Percentiles rank a stretch among this genome's conserved stretches.
Conservation (phyloP, 2,329 filamentous ascomycete genomes). For the Chrysoporthe deuterocubensis region DNA sequence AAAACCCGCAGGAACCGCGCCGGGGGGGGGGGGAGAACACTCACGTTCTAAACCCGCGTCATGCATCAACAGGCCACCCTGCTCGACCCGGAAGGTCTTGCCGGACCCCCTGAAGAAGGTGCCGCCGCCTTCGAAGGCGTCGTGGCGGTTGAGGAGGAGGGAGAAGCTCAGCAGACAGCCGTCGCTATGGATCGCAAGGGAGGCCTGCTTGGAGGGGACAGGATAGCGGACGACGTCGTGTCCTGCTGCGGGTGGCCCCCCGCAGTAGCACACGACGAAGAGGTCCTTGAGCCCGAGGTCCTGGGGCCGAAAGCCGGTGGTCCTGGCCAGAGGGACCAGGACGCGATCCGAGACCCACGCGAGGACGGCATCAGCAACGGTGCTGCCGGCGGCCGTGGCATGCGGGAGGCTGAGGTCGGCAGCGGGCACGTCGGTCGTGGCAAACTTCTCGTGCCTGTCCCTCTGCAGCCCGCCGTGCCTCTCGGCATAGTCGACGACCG, state of each 20-base stretch:
- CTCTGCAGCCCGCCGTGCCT: constrained; percentile 24
- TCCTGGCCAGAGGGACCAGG: constrained; percentile 13
- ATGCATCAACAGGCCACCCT: constrained; percentile 26
- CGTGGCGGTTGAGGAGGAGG: constrained; percentile 24
- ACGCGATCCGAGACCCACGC: constrained; percentile 18
- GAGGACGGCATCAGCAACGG: constrained; percentile 12
- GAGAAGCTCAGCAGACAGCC: constrained; percentile 27
- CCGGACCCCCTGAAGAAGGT: constrained; percentile 26
- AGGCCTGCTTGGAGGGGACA: constrained; percentile 27
- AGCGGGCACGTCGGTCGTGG: constrained; percentile 28
- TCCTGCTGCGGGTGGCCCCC: not conserved
- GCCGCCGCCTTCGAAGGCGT: constrained; percentile 25
- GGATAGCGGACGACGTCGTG: not conserved
- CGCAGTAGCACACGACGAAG: constrained; percentile 26
- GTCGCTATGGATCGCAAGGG: constrained; percentile 26
- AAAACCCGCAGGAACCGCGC: too few relatives aligned
- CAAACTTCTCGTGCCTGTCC: constrained; percentile 24
- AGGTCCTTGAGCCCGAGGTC: constrained; percentile 26
- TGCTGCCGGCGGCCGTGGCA: not conserved
- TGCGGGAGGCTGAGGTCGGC: constrained; percentile 11
- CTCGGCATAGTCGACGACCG: constrained; percentile 20
- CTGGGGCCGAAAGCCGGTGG: constrained; percentile 18
- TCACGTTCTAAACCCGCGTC: constrained; percentile 28
- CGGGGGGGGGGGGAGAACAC: not conserved
- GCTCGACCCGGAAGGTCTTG: constrained; percentile 23